Conservation (phyloP, 2,329 filamentous ascomycete genomes). For the Alternaria consortialis region DNA sequence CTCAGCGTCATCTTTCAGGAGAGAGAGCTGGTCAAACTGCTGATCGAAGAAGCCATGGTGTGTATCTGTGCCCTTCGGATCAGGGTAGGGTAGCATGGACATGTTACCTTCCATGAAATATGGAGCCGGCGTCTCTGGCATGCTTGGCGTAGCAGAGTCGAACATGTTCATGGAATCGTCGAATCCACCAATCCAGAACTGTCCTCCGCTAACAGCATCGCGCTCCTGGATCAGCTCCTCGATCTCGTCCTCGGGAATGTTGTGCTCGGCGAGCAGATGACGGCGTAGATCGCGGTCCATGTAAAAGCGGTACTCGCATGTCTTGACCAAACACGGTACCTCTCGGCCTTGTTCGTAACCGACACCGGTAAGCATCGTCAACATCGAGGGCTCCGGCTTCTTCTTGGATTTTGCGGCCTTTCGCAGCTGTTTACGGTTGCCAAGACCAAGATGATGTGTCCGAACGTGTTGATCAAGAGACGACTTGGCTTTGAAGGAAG, state of each 20-base stretch:
- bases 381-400: conserved; percentile 37
- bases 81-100: conserved; percentile 8
- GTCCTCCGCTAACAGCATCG: conserved; percentile 53
- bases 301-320: conserved; percentile 65
- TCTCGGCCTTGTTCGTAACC: conserved; percentile 61
- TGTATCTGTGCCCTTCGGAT: conserved; percentile 8
- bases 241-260: conserved; percentile 45
- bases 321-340: conserved; percentile 62
- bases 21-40: conserved; percentile 26
- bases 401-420: conserved; percentile 51
- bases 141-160: conserved; percentile 40
- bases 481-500: conserved; percentile 78
- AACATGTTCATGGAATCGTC: conserved; percentile 33
- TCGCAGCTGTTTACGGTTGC: conserved; percentile 49
- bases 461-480: conserved; percentile 85
- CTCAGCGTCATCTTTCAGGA: conserved; percentile 31
- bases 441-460: conserved; percentile 77
- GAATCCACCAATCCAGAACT: conserved; percentile 57
- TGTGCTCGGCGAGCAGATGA: conserved; percentile 61
- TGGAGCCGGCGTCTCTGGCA: conserved; percentile 44
- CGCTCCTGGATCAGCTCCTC: conserved; percentile 52
- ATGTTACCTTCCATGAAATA: conserved; percentile 29
- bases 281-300: conserved; percentile 66
- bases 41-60: conserved; percentile 14
- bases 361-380: conserved; percentile 63